Conservation (phyloP, 1,284 basidiomycete species). For the Malassezia dermatis region DNA sequence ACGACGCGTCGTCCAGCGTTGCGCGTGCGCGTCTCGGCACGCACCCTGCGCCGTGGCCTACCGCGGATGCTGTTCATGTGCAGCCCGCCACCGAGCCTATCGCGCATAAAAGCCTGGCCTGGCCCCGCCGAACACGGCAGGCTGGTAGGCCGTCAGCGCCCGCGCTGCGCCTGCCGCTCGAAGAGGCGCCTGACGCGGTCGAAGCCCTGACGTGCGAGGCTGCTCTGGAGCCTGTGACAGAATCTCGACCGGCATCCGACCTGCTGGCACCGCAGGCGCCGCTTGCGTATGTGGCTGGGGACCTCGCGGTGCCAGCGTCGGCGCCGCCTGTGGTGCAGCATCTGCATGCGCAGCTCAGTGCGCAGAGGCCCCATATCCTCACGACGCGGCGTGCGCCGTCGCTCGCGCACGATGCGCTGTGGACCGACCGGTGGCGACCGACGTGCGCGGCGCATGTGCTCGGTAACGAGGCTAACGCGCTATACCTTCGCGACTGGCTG, state of each 20-base stretch:
- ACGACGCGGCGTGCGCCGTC: not conserved
- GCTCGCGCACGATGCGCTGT: not conserved
- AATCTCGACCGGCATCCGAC: not conserved
- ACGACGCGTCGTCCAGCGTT: not conserved
- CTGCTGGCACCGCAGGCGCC: not conserved
- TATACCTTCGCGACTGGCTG: slow-evolving; percentile 25
- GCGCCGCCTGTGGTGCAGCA: not conserved
- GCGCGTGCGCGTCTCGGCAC: not conserved
- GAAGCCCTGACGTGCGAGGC: not conserved
- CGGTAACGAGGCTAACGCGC: slow-evolving; percentile 18
- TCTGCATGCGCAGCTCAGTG: not conserved
- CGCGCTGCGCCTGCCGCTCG: not conserved
- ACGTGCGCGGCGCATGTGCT: slow-evolving; percentile 18
- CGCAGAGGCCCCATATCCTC: not conserved
- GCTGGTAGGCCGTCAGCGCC: no score
- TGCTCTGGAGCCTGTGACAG: not conserved
- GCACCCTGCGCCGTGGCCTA: slow-evolving; percentile 6
- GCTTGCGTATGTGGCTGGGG: slow-evolving; percentile 4
- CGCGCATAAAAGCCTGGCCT: not conserved
- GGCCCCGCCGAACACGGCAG: not conserved
- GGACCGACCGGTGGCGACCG: slow-evolving; percentile 22
- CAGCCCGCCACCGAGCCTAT: not conserved
- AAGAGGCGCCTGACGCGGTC: not conserved
- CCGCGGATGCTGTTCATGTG: slow-evolving; percentile 3
- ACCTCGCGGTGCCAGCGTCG: not conserved